These are phyloP conservation scores for Diddensiella caesifluorescens DNA, from an alignment of 805 yeast species.

Conservation along the genomic window DNA sequence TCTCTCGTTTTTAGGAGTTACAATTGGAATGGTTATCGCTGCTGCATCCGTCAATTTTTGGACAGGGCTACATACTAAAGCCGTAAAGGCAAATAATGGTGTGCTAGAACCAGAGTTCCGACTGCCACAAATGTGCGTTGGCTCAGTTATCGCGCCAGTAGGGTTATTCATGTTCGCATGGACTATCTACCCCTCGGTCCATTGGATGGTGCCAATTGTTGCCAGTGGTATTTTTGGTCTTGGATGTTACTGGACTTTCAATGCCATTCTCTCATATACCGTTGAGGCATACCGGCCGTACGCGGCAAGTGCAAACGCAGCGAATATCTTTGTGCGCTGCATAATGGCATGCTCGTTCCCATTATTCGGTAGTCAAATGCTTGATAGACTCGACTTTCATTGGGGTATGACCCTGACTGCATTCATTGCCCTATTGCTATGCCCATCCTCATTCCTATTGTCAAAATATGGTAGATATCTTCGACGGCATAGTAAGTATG, in stretches of 20 bases:
- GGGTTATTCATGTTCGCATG: conserved; percentile 52
- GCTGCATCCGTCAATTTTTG: conserved; percentile 30
- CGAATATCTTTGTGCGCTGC: conserved; percentile 76
- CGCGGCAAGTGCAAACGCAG: conserved; percentile 86
- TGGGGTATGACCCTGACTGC: conserved; percentile 69
- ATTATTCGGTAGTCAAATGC: conserved; percentile 81
- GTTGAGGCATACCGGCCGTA: conserved; percentile 38
- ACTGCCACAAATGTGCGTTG: conserved; percentile 45
- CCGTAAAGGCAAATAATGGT: conserved; percentile 41
- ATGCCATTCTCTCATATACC: conserved; percentile 29
- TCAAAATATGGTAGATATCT: conserved; percentile 38
- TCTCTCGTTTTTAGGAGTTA: conserved; percentile 54
- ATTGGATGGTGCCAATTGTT: conserved; percentile 52
- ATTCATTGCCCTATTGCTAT: conserved; percentile 41
- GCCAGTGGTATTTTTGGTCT: conserved; percentile 50
- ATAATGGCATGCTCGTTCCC: conserved; percentile 76
- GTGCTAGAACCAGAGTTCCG: conserved; percentile 44
- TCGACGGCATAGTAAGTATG: conserved; percentile 27
- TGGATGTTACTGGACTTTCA: conserved; percentile 36
- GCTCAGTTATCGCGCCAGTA: conserved; percentile 40
- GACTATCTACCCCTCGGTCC: conserved; percentile 40
- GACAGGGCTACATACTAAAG: conserved; percentile 31
- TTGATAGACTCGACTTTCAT: conserved; percentile 57
- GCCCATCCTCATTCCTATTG: conserved; percentile 46
- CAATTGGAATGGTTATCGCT: conserved; percentile 62